Evolutionary conservation across 768 basidiomycete species (phyloP).

Genomic region (Flagelloscypha sp.): DNA sequence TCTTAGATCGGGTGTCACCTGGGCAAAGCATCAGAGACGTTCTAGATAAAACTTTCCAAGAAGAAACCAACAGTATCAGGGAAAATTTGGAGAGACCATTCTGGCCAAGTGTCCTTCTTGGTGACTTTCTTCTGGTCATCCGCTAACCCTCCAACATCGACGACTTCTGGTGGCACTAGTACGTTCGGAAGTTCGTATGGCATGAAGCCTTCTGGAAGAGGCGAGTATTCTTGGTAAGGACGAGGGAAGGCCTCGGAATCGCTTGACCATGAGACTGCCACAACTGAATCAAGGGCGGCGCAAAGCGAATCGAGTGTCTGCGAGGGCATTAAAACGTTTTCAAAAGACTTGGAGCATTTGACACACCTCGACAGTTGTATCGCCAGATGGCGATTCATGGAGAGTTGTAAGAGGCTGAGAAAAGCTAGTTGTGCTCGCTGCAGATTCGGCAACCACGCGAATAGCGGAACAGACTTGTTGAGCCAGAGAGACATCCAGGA

Average conservation of each 20-base stretch:
- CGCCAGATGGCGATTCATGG: no score
- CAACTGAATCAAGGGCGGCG: no score
- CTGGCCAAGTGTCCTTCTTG: constrained; percentile 79
- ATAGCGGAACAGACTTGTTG: no score
- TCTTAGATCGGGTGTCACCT: constrained; percentile 73
- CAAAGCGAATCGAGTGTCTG: no score
- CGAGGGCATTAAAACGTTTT: neutral
- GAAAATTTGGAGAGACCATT: constrained; percentile 61
- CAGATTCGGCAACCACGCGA: constrained; percentile 60
- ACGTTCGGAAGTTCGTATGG: constrained; percentile 70
- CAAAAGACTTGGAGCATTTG: no score
- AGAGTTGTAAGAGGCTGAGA: no score
- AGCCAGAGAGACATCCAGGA: no score
- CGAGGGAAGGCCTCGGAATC: constrained; percentile 53
- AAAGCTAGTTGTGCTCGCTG: constrained; percentile 45
- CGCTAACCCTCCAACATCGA: constrained; percentile 71
- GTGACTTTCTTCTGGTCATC: constrained; percentile 63
- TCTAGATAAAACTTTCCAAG: neutral
- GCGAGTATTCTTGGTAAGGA: constrained; percentile 49
- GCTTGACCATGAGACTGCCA: no score
- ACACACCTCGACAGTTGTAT: constrained; percentile 57
- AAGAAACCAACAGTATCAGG: constrained; percentile 39
- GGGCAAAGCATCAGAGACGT: constrained; percentile 6
- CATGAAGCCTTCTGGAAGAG: constrained; percentile 26
- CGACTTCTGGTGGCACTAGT: constrained; percentile 81